Percentiles rank a stretch among this genome's conserved stretches.
phyloP scores from a whole-genome alignment of 1,139 yeast species.

The Diutina mesorugosa region DNA sequence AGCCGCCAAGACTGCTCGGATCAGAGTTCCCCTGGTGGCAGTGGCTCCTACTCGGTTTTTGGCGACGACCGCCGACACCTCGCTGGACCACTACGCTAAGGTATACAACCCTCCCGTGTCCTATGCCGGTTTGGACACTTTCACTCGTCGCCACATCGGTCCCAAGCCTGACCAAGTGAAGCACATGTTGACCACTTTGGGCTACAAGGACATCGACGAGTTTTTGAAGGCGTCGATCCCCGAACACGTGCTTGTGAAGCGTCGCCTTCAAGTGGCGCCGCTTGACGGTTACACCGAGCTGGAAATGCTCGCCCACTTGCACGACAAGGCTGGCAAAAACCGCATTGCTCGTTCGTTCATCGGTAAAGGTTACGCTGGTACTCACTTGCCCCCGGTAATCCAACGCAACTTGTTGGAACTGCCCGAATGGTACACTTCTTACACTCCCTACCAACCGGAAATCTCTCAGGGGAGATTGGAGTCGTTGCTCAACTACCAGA shows the following conservation, averaged over 20 bases:
- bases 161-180: constrained; percentile 54
- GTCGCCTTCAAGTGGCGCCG: constrained; percentile 54
- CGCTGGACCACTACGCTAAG: constrained; percentile 26
- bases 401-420: constrained; percentile 84
- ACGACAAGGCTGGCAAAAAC: constrained; percentile 63
- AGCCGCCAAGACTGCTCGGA: neutral
- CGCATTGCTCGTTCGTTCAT: constrained; percentile 60
- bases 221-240: constrained; percentile 73
- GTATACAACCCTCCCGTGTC: constrained; percentile 20
- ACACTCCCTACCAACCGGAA: constrained; percentile 97
- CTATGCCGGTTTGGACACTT: constrained; percentile 53
- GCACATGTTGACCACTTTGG: constrained; percentile 53
- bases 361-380: constrained; percentile 92
- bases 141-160: constrained; percentile 85
- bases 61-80: constrained; percentile 18
- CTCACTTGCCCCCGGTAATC: constrained; percentile 81
- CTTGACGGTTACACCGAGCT: constrained; percentile 67
- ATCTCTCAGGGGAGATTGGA: constrained; percentile 94
- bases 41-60: neutral
- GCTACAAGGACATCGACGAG: constrained; percentile 53
- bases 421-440: constrained; percentile 98
- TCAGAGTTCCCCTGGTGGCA: neutral
- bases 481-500: constrained; percentile 80
- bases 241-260: constrained; percentile 51
- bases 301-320: constrained; percentile 62